Percentiles rank a stretch among this genome's conserved stretches.
phyloP scores from a whole-genome alignment of 2,329 filamentous ascomycete genomes.

The Coniochaeta sp. region DNA sequence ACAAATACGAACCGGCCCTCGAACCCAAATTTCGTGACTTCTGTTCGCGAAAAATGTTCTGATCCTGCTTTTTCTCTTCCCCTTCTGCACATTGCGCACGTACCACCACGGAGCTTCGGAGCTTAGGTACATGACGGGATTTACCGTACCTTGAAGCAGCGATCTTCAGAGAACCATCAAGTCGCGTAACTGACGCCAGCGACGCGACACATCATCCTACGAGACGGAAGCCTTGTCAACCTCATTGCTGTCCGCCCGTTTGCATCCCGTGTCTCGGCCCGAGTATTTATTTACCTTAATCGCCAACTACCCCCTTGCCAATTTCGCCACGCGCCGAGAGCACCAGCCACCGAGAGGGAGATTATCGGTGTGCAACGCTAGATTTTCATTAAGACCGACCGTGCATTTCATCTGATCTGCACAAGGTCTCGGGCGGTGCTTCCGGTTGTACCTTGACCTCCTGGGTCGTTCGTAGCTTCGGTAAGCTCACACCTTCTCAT shows the following conservation, averaged over 20 bases:
- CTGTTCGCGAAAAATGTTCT: constrained; percentile 19
- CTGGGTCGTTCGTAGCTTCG: neutral
- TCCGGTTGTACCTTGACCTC: neutral
- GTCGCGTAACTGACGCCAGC: neutral
- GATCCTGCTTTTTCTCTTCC: constrained; percentile 2
- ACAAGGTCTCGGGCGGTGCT: neutral
- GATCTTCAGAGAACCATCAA: neutral
- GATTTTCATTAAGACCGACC: neutral
- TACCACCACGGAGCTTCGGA: neutral
- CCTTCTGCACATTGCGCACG: constrained; percentile 1
- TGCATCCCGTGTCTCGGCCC: too few relatives aligned
- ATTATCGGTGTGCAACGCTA: neutral
- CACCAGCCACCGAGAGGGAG: neutral
- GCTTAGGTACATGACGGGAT: neutral
- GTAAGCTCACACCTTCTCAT: neutral
- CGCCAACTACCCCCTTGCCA: neutral
- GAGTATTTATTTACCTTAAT: neutral
- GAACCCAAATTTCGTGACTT: constrained; percentile 28
- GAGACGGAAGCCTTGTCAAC: too few relatives aligned
- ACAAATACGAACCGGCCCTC: constrained; percentile 36
- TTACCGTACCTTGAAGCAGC: neutral
- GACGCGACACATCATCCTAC: neutral
- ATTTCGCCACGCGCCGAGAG: too few relatives aligned
- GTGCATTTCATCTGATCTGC: neutral
- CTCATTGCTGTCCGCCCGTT: too few relatives aligned